Evolutionary conservation across 169 alveolate genomes (phyloP), one percentile per base, ranked within the genome.

Genomic region (Eimeria acervulina): DNA sequence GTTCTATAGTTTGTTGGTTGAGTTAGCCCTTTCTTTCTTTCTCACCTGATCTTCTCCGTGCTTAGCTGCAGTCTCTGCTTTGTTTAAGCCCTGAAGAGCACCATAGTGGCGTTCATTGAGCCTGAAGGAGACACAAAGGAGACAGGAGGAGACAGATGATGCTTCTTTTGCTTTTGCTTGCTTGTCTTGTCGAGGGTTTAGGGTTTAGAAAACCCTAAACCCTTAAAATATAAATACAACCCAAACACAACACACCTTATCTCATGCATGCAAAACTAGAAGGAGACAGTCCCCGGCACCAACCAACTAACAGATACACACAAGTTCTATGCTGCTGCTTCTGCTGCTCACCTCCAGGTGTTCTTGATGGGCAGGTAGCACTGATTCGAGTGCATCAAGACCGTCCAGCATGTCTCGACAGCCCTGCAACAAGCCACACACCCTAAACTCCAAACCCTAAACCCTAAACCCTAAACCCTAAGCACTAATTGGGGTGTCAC

Each of bases 71-170:
- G 99, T 99, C 95, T 99, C 99, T 51, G 99, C 98, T 97, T 99
- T 99, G 96, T 99, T 99, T 52, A 99, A 96, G 23, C 99, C 99
- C 98, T 99, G 99, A 26, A 99, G 97, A 40, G 99, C 99, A 8
- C 99, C 99, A 96, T 99, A 99, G 97, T 99, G 99, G 66, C 99
- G 97, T 93, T 99, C 99, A 97, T 99, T 99, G 74, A 99, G 97
- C 96, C 99, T 98, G 87, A 1, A 55, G 5, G 5, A 13, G 26
- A 55, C 17, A 7, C 5, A 7, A 13, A 55, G 66, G 55, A 47
- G 55, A 47, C 55, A 47, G 12, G 12, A n/a, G n/a, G 55, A 47
- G 55, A 47, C 55, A 47, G 55, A 12, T 47, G n/a, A n/a, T n/a
- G n/a, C n/a, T n/a, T n/a, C n/a, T n/a, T n/a, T n/a, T n/a, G n/a